phyloP scores from a whole-genome alignment of 257 asterid genomes.

The Eustoma russellianum region DNA sequence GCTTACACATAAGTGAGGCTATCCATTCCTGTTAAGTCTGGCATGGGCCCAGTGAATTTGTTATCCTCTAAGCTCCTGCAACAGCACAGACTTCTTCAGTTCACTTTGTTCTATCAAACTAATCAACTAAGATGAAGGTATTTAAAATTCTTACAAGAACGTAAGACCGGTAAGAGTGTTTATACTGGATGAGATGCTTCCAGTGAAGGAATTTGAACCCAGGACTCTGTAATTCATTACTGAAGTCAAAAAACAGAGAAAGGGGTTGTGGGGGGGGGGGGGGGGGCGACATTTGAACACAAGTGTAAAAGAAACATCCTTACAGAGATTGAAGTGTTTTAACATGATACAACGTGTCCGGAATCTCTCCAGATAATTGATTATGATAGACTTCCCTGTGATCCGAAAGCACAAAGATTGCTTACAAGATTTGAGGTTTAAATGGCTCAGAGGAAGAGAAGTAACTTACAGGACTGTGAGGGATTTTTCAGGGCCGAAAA shows the following conservation, averaged over 20 bases:
- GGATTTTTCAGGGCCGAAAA: slow-evolving; percentile 61
- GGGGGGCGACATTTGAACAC: neutral
- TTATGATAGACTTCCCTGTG: slow-evolving; percentile 69
- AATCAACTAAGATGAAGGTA: too few relatives aligned
- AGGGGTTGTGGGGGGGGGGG: too few relatives aligned
- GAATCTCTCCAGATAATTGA: slow-evolving; percentile 61
- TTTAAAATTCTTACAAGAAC: too few relatives aligned
- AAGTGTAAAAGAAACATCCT: slow-evolving; percentile 25
- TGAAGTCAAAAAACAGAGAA: too few relatives aligned
- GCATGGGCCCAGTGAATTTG: slow-evolving; percentile 52
- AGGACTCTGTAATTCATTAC: slow-evolving; percentile 46
- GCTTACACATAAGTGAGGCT: slow-evolving; percentile 76
- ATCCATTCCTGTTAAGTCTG: slow-evolving; percentile 70
- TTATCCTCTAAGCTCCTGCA: slow-evolving; percentile 9
- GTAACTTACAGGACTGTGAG: slow-evolving; percentile 71
- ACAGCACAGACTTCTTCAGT: too few relatives aligned
- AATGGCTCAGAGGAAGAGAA: too few relatives aligned
- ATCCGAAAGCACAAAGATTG: neutral
- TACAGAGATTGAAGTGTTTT: slow-evolving; percentile 86
- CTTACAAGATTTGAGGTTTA: too few relatives aligned
- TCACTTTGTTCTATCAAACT: too few relatives aligned
- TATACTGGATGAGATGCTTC: slow-evolving; percentile 46
- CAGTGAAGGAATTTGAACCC: slow-evolving; percentile 59
- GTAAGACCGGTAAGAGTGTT: slow-evolving; percentile 56
- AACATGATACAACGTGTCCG: slow-evolving; percentile 57